Percentiles rank a stretch among this genome's conserved stretches.
Conservation (phyloP, 441 rosid genomes). For the Pelargonium exstipulatum region DNA sequence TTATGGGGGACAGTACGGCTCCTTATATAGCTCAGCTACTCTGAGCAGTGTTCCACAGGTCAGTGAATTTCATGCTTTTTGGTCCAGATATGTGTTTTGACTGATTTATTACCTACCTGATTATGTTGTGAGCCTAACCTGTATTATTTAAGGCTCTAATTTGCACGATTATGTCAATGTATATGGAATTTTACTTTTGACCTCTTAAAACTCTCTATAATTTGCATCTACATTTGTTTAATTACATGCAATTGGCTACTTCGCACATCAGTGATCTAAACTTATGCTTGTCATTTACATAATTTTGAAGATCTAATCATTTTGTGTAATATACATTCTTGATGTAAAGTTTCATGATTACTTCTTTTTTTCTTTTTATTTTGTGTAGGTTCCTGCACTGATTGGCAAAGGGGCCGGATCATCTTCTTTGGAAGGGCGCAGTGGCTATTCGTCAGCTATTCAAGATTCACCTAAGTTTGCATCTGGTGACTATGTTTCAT, state of each 20-base stretch:
- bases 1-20: conserved; percentile 63
- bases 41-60: conserved; percentile 62
- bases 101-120: not conserved
- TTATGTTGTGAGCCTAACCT: not conserved
- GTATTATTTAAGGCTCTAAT: not conserved
- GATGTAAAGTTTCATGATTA: conserved; percentile 4
- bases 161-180: not conserved
- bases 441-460: conserved; percentile 53
- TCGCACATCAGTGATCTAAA: not conserved
- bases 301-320: not conserved
- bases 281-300: not conserved
- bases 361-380: not conserved
- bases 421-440: conserved; percentile 61
- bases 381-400: conserved; percentile 40
- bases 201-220: not conserved
- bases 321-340: not conserved
- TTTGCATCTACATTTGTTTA: not conserved
- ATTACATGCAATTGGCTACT: not conserved
- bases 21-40: conserved; percentile 54
- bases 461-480: conserved; percentile 82
- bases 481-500: conserved; percentile 58
- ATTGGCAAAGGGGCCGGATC: conserved; percentile 49
- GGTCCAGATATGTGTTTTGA: not conserved
- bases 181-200: not conserved
- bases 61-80: conserved; percentile 3